Conservation (phyloP, 176 grass and related monocot species). For the Zea luxurians region DNA sequence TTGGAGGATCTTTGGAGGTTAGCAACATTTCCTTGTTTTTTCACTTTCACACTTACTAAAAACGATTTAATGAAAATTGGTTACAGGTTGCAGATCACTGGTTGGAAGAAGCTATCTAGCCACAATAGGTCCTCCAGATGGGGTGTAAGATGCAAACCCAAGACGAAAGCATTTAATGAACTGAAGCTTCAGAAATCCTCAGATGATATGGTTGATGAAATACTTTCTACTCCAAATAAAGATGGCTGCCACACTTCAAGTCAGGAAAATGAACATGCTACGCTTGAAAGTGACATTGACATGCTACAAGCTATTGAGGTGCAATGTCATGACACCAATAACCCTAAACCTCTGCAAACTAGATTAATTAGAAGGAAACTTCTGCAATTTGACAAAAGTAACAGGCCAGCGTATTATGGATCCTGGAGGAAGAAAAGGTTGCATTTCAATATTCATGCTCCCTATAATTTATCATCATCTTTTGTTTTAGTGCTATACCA, state of each 20-base stretch:
- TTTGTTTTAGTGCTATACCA: conserved; percentile 15
- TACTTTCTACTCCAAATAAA: conserved; percentile 44
- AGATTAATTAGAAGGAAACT: conserved; percentile 60
- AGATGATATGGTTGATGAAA: conserved; percentile 48
- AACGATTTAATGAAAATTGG: conserved; percentile 2
- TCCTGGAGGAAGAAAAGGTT: conserved; percentile 89
- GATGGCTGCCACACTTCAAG: conserved; percentile 39
- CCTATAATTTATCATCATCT: conserved; percentile 14
- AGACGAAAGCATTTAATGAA: conserved; percentile 68
- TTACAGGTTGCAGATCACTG: conserved; percentile 60
- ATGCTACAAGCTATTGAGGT: conserved; percentile 45
- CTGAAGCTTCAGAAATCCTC: conserved; percentile 76
- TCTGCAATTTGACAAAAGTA: conserved; percentile 92
- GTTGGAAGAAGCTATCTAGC: conserved; percentile 68
- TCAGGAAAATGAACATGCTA: conserved; percentile 51
- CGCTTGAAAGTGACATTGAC: conserved; percentile 63
- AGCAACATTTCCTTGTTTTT: conserved; percentile 27
- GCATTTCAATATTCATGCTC: conserved; percentile 31
- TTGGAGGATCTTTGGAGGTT: conserved; percentile 74
- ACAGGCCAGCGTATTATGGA: conserved; percentile 93
- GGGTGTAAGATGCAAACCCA: conserved; percentile 76
- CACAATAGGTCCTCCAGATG: conserved; percentile 58
- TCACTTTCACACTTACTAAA: background rate
- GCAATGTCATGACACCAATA: conserved; percentile 24
- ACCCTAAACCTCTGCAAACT: conserved; percentile 26